Conservation (phyloP, 768 basidiomycete genomes). For the Serpula lacrymans region DNA sequence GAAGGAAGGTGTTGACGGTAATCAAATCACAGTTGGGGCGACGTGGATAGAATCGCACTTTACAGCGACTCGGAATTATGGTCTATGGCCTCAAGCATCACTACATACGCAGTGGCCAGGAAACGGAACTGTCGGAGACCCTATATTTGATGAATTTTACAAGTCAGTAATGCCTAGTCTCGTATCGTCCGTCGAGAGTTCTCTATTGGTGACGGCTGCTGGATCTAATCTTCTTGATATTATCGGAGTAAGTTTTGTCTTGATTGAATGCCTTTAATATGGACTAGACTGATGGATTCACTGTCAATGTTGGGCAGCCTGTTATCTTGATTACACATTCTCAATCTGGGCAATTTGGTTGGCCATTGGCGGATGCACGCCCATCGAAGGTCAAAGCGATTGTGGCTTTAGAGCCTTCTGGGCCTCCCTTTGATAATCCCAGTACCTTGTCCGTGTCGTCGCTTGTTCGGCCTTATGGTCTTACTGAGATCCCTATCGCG, state of each 20-base stretch:
- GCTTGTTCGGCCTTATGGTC: conserved; percentile 41
- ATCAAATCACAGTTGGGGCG: conserved; percentile 26
- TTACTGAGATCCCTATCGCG: conserved; percentile 45
- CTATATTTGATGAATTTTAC: conserved; percentile 43
- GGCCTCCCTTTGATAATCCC: conserved; percentile 44
- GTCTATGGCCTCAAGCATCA: conserved; percentile 44
- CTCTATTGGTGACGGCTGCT: conserved; percentile 39
- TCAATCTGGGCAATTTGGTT: conserved; percentile 46
- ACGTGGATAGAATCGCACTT: conserved; percentile 37
- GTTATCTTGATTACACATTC: conserved; percentile 49
- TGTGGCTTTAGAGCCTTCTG: conserved; percentile 46
- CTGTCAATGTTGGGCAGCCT: conserved; percentile 27
- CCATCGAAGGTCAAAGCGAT: conserved; percentile 44
- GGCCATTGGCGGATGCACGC: conserved; percentile 45
- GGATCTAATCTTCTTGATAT: conserved; percentile 41
- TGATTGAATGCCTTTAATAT: neutral
- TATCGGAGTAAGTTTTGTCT: conserved; percentile 43
- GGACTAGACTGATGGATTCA: neutral
- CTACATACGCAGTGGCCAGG: conserved; percentile 54
- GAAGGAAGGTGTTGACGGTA: conserved; percentile 37
- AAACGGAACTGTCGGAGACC: conserved; percentile 44
- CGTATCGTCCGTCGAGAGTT: conserved; percentile 30
- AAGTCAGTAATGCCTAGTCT: conserved; percentile 40
- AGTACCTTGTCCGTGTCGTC: conserved; percentile 35
- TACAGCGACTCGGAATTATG: conserved; percentile 37